Base-by-base conservation (phyloP, 164 flowering plant species). In the Aristolochia fimbriata region DNA sequence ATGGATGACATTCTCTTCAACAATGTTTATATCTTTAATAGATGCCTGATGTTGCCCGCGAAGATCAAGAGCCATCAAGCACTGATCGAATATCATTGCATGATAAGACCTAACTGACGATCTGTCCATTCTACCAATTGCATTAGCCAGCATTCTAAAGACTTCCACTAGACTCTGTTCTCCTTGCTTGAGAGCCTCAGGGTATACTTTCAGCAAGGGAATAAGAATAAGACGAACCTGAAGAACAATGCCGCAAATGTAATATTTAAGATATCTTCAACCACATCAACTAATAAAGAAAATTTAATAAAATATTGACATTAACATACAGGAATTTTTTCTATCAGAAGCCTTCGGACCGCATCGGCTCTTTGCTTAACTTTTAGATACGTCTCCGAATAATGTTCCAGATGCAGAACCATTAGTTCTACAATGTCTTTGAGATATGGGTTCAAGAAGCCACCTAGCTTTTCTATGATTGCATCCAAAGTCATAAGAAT, bases 401-500 rank as follows among this genome's bases (percentile, higher is more conserved):
- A 62, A 71, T 67, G 83, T 61, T 74, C 73, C 37, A 79, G 83
- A 70, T 62, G 71, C 68, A 86, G 70, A 61, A 89, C 83, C 75
- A 92, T 0, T 59, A 92, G 73, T 57, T 76, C 71, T 25, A 82
- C 16, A 16, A 92, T 77, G 55, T 84, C 86, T 54, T 71, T 74
- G 64, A 92, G 85, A 71, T 86, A 89, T n/a, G 96, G 98, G 56
- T 74, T 92, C n/a, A 89, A 33, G 65, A 92, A 92, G 20, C 80
- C 75, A 72, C 96, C 97, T 61, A 92, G 87, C 76, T 83, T 86
- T 65, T 78, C 81, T 1, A 87, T 59, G 53, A 84, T 73, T 41
- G 96, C 91, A 76, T 84, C 96, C 68, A 92, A 69, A 50, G 78
- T 60, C 22, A 77, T 57, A 37, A 87, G 83, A 70, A 86, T 22